These are phyloP conservation scores for Falciphora oryzae DNA, from an alignment of 2,329 filamentous ascomycete genomes.

Conservation along the genomic window DNA sequence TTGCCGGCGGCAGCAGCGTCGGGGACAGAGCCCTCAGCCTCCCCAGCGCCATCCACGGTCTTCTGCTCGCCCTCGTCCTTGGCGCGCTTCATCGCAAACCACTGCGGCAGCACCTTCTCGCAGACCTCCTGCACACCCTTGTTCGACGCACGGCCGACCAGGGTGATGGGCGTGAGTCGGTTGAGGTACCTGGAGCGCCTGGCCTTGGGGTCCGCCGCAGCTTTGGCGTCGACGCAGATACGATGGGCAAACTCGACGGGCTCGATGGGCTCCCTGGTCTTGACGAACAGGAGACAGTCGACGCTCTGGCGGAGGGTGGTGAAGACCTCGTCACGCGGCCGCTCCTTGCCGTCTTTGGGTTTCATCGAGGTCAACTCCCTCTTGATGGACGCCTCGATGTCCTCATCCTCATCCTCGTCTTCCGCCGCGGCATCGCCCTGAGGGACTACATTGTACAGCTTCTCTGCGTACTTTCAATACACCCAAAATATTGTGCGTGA, in stretches of 20 bases:
- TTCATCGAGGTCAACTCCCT: constrained; percentile 65
- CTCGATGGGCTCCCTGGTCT: constrained; percentile 48
- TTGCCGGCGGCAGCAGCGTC: constrained; percentile 16
- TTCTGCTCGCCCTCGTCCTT: background rate
- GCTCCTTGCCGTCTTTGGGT: constrained; percentile 23
- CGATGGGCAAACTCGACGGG: constrained; percentile 47
- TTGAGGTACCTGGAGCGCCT: constrained; percentile 52
- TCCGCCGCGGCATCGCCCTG: constrained; percentile 29
- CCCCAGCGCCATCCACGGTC: background rate
- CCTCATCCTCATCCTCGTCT: constrained; percentile 42
- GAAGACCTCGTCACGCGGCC: constrained; percentile 36
- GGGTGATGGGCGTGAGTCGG: constrained; percentile 45
- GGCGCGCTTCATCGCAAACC: constrained; percentile 48
- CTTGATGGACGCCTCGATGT: constrained; percentile 68
- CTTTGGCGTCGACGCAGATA: constrained; percentile 50
- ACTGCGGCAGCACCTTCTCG: constrained; percentile 52
- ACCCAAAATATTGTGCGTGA: background rate
- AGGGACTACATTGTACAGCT: constrained; percentile 47
- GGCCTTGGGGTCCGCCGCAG: constrained; percentile 33
- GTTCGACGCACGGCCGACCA: constrained; percentile 60
- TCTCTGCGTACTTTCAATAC: constrained; percentile 57
- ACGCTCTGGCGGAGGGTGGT: constrained; percentile 47
- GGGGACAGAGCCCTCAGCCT: constrained; percentile 11
- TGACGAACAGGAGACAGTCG: constrained; percentile 60
- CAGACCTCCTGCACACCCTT: constrained; percentile 62